Evolutionary conservation across 164 flowering plant genomes (phyloP), one percentile per base, ranked within the genome.

Genomic region (Aristolochia fimbriata): DNA sequence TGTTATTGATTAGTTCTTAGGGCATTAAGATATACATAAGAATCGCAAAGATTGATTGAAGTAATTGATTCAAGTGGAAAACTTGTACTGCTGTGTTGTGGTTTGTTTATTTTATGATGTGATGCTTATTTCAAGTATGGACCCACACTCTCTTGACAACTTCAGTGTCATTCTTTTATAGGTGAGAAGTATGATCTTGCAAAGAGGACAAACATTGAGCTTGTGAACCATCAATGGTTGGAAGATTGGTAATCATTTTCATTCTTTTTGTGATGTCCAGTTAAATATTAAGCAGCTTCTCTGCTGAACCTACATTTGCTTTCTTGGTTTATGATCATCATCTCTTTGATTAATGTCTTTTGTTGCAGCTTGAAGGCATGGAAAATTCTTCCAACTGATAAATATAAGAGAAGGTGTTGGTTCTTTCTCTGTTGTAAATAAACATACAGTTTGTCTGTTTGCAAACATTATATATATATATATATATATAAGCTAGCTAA

Each of bases 171-270:
- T 66, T 11, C 53, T 65, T 37, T 41, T 63, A 17, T 72, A 94
- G 99, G 97, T 46, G 96, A 94, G 69, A 94, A 94, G 64, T 94
- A 88, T 73, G 88, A 86, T 56, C 85, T 94, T 65, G 97, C 94
- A 50, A 87, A 82, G 78, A 91, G 75, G 71, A 49, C 82, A 61
- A 72, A 45, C 59, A 87, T 85, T 71, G 88, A 83, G 72, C 85
- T 91, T 57, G 87, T 94, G 46, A 94, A 91, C 70, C 96, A 94
- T 74, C 78, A 62, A 46, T 94, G 99, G 99, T 68, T 94, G 74
- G 96, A 94, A 70, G 96, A 88, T 64, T 83, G 99, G 99, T 94
- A 79, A 21, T 65, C 23, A 46, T 17, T 30, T n/a, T n/a, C n/a
- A n/a, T n/a, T n/a, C 43, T 37, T 37, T 37, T 37, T 3, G 43